Evolutionary conservation across 768 basidiomycete genomes (phyloP).

Genomic region (Kondoa malvinella): DNA sequence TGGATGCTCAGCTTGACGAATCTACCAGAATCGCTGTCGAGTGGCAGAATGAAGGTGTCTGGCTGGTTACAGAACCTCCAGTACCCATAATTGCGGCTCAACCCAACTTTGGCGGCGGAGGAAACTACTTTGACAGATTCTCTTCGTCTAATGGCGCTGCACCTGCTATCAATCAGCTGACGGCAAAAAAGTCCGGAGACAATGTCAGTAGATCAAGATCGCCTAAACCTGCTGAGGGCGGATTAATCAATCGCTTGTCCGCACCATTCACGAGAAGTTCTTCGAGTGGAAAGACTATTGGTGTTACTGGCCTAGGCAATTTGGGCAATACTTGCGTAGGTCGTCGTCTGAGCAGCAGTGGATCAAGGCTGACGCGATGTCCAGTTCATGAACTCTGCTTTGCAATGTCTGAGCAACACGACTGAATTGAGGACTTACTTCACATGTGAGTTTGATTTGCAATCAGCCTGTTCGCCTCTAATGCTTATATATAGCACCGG

Average conservation of each 20-base stretch:
- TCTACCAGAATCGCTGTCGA: constrained; percentile 67
- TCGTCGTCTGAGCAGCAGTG: constrained; percentile 12
- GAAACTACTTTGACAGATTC: background rate
- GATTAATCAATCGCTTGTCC: background rate
- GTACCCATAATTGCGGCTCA: constrained; percentile 24
- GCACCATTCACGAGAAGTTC: constrained; percentile 15
- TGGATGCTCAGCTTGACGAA: constrained; percentile 32
- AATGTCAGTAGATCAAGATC: constrained; percentile 15
- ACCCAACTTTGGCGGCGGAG: constrained; percentile 30
- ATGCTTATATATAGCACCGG: constrained; percentile 42
- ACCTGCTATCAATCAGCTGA: constrained; percentile 7
- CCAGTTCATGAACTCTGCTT: constrained; percentile 99
- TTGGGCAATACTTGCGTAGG: constrained; percentile 43
- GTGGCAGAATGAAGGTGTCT: constrained; percentile 42
- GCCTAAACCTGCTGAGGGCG: constrained; percentile 27
- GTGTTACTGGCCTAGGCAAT: constrained; percentile 73
- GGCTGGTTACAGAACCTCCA: constrained; percentile 36
- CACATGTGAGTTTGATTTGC: constrained; percentile 42
- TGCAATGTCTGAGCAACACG: constrained; percentile 88
- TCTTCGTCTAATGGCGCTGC: background rate
- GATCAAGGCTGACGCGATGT: constrained; percentile 47
- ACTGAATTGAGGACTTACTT: constrained; percentile 84
- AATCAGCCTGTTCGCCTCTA: constrained; percentile 7
- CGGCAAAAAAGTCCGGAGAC: constrained; percentile 11
- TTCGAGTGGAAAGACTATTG: constrained; percentile 35